phyloP scores from a whole-genome alignment of 2,329 filamentous ascomycete species.

The Metarhizium robertsii region DNA sequence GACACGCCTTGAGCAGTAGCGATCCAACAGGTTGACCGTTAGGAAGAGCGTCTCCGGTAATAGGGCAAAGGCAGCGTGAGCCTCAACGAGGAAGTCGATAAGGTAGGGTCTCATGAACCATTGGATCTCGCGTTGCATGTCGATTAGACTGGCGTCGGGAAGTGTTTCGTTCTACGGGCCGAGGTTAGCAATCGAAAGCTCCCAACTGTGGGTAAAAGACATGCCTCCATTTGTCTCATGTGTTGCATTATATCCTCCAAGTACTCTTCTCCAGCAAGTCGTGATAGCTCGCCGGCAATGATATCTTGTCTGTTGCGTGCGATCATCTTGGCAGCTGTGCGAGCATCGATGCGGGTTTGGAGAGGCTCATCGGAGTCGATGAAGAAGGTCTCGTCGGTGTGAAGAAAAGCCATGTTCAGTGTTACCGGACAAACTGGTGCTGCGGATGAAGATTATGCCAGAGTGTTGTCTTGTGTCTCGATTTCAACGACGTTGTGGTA shows the following conservation, averaged over 20 bases:
- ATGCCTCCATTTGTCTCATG: constrained; percentile 88
- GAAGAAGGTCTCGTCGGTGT: constrained; percentile 40
- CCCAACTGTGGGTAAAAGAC: constrained; percentile 12
- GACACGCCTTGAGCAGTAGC: constrained; percentile 94
- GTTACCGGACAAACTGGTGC: constrained; percentile 7
- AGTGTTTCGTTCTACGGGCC: constrained; percentile 62
- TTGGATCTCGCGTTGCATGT: constrained; percentile 98
- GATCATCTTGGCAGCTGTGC: constrained; percentile 69
- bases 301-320: constrained; percentile 78
- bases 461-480: constrained; percentile 9
- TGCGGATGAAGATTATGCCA: constrained; percentile 6
- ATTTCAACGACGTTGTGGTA: constrained; percentile 7
- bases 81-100: constrained; percentile 96
- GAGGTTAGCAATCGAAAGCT: constrained; percentile 14
- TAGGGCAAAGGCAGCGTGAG: constrained; percentile 87
- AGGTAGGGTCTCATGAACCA: constrained; percentile 99
- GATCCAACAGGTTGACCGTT: constrained; percentile 89
- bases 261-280: constrained; percentile 79
- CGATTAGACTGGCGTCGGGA: constrained; percentile 93
- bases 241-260: constrained; percentile 89
- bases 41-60: constrained; percentile 93
- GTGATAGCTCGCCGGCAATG: constrained; percentile 82
- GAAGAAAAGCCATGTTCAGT: constrained; percentile 37
- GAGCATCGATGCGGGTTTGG: constrained; percentile 52
- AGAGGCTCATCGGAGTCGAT: constrained; percentile 44